Evolutionary conservation across 225 moss, liverwort and hornwort genomes (phyloP), one percentile per base, ranked within the genome.

Genomic region (Rhytidiadelphus loreus): DNA sequence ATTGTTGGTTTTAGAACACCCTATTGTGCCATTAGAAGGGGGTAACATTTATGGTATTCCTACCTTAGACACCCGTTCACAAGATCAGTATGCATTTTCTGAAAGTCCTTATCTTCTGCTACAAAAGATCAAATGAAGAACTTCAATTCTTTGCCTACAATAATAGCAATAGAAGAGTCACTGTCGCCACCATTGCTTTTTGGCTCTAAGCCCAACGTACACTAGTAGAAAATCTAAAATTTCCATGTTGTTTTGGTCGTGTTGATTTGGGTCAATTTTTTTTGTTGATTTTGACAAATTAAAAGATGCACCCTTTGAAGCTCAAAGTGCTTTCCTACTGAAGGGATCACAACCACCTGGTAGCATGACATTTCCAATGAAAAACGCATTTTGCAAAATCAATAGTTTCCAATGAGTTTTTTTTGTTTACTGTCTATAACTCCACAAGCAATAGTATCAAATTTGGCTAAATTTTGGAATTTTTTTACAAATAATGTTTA

Each of bases 281-380:
- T n/a, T n/a, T n/a, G n/a, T n/a, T n/a, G n/a, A n/a, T n/a, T n/a
- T n/a, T n/a, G n/a, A n/a, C n/a, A n/a, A n/a, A n/a, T 86, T 90
- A 83, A 99, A 97, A 32, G 94, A 82, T 53, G 97, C 96, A 37
- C 99, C 99, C 58, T 97, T 94, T 83, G 96, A 94, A n/a, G 97
- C 96, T 80, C 99, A 91, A 43, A 99, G 90, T 37, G 99, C 99
- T 89, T 99, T 99, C 59, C 96, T 96, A 84, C 97, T 99, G 88
- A 97, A 99, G n/a, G 96, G 96, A 73, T 99, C 97, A 81, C 99
- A 99, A 59, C 99, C 96, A 32, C 99, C 97, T n/a, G 93, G 96
- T 23, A 99, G 92, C 80, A 99, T 86, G n/a, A n/a, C n/a, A n/a
- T n/a, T n/a, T n/a, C n/a, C n/a, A n/a, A n/a, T n/a, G 60, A 96